Base-by-base conservation (phyloP, 2,329 filamentous ascomycete genomes). In the Neonectria magnoliae region DNA sequence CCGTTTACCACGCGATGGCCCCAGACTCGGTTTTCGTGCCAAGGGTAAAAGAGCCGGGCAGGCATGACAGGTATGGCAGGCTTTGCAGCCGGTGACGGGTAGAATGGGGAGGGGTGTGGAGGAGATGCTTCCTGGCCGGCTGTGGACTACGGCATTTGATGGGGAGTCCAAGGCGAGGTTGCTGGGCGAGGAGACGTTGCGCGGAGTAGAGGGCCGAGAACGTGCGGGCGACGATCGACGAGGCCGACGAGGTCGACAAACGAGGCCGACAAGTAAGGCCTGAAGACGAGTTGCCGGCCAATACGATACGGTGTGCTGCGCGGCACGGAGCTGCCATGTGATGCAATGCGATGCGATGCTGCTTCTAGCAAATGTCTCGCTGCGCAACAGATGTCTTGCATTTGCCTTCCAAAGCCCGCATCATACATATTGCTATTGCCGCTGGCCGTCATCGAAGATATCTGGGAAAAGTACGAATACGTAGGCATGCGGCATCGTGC, bases 1-100 rank as follows among this genome's bases (percentile, higher is more conserved):
- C 55, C 50, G 60, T 48, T 51, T n/a, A 56, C 42, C 55, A 64
- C 61, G 61, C 61, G 51, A 64, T 59, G 54, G 29, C 61, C 51
- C 56, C 55, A 56, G 61, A 36, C 33, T 55, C 22, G 20, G 16
- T 63, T 63, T 63, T 63, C 55, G 61, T 59, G 61, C 42, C 55
- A 55, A 64, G 61, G 56, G 51, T 16, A 57, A 18, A 20, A 29
- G n/a, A 33, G 29, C 29, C 18, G 14, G 14, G 33, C 13, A 10
- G 33, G 33, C 33, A 42, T 55, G 60, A 29, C 48, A 54, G 41
- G 55, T 48, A 54, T 44, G 47, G 60, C 54, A 58, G 60, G 36
- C 36, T 38, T 38, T 38, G 13, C 36, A 38, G 36, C 60, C 55
- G 60, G 55, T 58, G 50, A 63, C 50, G 42, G 55, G 50, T 55